Evolutionary conservation across 768 basidiomycete species (phyloP), one percentile per base, ranked within the genome.

Genomic region (Boletus coccyginus): DNA sequence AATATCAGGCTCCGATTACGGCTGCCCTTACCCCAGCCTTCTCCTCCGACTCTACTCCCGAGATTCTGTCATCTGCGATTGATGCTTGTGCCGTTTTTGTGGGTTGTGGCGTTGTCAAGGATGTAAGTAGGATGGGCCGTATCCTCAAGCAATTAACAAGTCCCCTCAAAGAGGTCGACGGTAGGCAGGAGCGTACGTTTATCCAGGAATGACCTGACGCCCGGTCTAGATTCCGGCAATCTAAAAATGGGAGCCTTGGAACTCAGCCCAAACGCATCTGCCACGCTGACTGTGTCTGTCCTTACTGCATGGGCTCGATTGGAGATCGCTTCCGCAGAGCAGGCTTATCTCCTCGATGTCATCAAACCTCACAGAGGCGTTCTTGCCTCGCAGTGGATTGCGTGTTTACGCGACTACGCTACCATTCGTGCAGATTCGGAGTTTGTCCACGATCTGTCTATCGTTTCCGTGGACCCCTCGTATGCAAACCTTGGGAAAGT

Each of bases 1-100:
- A 99, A 70, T 90, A 97, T 70, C 97, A 99, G 74, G 96, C 97
- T 0, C 96, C 97, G 0, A 96, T 99, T 57, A 97, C 96, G 3
- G 94, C 97, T 19, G 97, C 97, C 0, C 79, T 98, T 17, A 98
- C 96, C 0, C 96, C 97, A 0, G 94, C 95, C 0, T 98, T 99
- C 66, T 94, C 93, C 2, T 81, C 92, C 0, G 97, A 98, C 67
- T 92, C 94, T 1, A 93, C 94, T 1, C 96, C 96, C 0, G 96
- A 99, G 68, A 95, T 98, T 33, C 67, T 98, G 40, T 92, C 95
- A 0, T 87, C 91, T 27, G 96, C 94, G 1, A 86, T 98, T 17
- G 85, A 94, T 66, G 89, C 94, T 11, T 98, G 96, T 63, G 97
- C 96, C 3, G 81, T 94, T 9, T 98, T 96, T 65, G 93, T 98